Base-by-base conservation (phyloP, 2,329 filamentous ascomycete genomes). In the Fusarium sp. region DNA sequence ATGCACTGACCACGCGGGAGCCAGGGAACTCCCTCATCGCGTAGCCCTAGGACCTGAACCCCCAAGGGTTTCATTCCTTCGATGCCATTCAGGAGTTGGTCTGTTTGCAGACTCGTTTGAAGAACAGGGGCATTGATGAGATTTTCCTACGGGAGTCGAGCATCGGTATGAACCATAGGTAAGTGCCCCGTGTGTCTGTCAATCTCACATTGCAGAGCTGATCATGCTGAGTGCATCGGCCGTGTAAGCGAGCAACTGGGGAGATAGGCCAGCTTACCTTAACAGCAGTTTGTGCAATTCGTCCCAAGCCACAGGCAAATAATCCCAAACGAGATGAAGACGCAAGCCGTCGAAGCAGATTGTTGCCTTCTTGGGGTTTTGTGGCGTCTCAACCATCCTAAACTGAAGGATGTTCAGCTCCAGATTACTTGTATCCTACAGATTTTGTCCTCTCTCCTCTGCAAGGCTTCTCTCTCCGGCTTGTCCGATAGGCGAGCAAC, bases 1-100 rank as follows among this genome's bases (percentile, higher is more conserved):
- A 64, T 51, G 68, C 70, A 75, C 60, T 66, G 69, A 60, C 73
- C 69, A 74, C 55, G 60, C 73, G 73, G 73, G 71, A 75, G 31
- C 59, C 61, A 71, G 65, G 59, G 53, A 65, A 48, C 59, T 73
- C 52, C 46, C 57, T 73, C 56, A 15, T 58, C 68, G 46, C 55
- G 59, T 68, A 73, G 62, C 70, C 62, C 41, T 73, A 60, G 50
- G 55, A 61, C 58, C 23, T 57, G 34, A 62, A 52, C 47, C 52
- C 41, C 61, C 51, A 18, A 69, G 50, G 64, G 60, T 66, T 48
- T 52, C 53, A 40, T 39, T 58, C 39, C 47, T 65, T 55, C 30
- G 48, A 47, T 56, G 59, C 47, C 56, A 37, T 44, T 68, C 55
- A 53, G 68, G 50, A 72, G 47, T 59, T 60, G 43, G 43, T 61